Evolutionary conservation across 208 protist genomes (phyloP), one percentile per base, ranked within the genome.

Genomic region (Herpetomonas samuelpessoai): DNA sequence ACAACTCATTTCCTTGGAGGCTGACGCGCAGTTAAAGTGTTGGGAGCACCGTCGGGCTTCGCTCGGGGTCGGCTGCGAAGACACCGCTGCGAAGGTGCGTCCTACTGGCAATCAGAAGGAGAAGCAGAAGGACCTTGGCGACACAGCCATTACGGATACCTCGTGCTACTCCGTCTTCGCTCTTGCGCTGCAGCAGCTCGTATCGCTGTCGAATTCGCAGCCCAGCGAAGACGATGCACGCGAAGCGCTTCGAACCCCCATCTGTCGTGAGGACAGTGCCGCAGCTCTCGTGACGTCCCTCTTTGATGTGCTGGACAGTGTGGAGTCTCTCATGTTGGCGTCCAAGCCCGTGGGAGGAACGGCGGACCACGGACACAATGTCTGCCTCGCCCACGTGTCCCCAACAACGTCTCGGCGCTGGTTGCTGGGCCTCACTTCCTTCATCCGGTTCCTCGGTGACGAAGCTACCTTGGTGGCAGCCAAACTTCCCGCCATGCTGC

Each of bases 401-500:
- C 29, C 58, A 16, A 65, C 62, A 21, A 83, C 73, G 9, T 57
- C 57, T 2, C 76, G 76, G 10, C 76, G 86, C 0, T 93, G 90
- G 83, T 67, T 96, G n/a, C 72, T 76, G 2, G 82, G 79, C 10
- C 54, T 93, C 3, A 68, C 70, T 4, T 79, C 74, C 4, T 74
- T 93, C 22, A 68, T 93, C 25, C 71, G 68, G 3, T 85, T 89
- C 45, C 74, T 96, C 57, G 81, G 84, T 1, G 35, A 45, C n/a
- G 60, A 88, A 41, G 77, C 78, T 2, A 92, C 85, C 1, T 56
- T 87, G 10, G 79, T 93, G 24, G 86, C 83, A n/a, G 69, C 86
- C 14, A 93, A 93, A 67, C 66, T 96, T 22, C 75, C 86, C 0
- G 75, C 86, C 25, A 86, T 92, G 63, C 71, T 95, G 29, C 66